Base-by-base conservation (phyloP, 495 filamentous ascomycete genomes). In the Penicillium macrosclerotiorum region DNA sequence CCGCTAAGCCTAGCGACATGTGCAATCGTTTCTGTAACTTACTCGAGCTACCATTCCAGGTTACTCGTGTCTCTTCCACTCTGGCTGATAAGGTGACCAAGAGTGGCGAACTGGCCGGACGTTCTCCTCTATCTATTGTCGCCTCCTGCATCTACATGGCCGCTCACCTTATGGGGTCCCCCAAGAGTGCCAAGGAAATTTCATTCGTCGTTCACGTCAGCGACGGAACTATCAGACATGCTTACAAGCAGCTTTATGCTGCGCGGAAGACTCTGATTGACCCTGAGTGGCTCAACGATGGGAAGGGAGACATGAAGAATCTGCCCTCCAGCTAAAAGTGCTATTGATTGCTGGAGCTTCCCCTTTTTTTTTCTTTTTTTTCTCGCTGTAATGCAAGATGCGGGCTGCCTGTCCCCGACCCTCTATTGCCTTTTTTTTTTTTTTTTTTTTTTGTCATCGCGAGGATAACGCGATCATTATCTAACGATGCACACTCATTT, bases 101-200 rank as follows among this genome's bases (percentile, higher is more conserved):
- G 13, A 78, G 84, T 41, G 87, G 85, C 31, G 82, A 87, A 20
- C 77, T 97, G 31, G 92, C 91, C 23, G 93, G 93, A 45, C 89
- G 93, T 40, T 97, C 93, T 30, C 93, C 93, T 6, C 79, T 97
- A 26, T 96, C 93, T 5, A 86, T 91, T 36, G 93, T 93, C 3
- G 92, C 90, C 13, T 90, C 92, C 30, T 95, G 89, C 63, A 96
- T 98, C 64, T 97, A 93, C 73, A 91, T 96, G 81, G 84, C 89
- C 6, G 89, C 88, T 0, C 79, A 89, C 59, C 73, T 96, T 16
- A 84, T 91, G 77, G 88, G 84, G 35, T 75, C 88, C 29, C 67
- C 78, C n/a, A 86, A 85, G 61, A 75, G 78, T 5, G 82, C 91
- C 30, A 93, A 92, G 65, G 86, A 95, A 42, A 95, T 97, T 51